phyloP scores from a whole-genome alignment of 2,329 filamentous ascomycete genomes.

The Colletotrichum tabaci region DNA sequence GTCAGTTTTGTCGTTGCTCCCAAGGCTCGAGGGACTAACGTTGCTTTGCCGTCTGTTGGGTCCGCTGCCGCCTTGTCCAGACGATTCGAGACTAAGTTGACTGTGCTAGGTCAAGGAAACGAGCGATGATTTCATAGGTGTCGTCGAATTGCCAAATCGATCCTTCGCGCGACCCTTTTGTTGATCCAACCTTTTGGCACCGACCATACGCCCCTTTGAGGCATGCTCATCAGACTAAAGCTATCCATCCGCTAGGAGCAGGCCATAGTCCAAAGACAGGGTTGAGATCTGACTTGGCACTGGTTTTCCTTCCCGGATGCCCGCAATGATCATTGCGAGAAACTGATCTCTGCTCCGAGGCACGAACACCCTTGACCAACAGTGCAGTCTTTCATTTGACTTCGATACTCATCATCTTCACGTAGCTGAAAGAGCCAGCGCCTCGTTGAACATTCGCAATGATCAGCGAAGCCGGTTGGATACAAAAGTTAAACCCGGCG shows the following conservation, averaged over 20 bases:
- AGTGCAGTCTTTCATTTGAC: no score
- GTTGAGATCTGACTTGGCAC: not conserved
- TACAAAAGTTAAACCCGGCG: not conserved
- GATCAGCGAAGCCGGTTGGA: not conserved
- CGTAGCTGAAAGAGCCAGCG: not conserved
- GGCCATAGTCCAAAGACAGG: not conserved
- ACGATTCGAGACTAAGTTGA: slow-evolving; percentile 8
- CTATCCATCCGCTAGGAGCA: slow-evolving; percentile 9
- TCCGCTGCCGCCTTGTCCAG: slow-evolving; percentile 12
- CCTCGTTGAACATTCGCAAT: not conserved
- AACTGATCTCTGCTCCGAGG: not conserved
- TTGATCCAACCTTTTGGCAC: not conserved
- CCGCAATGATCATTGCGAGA: not conserved
- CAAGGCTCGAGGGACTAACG: slow-evolving; percentile 7
- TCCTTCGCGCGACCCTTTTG: slow-evolving; percentile 12
- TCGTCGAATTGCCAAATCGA: slow-evolving; percentile 1
- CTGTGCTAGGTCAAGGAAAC: slow-evolving; percentile 13
- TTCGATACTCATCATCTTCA: not conserved
- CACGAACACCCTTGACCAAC: not conserved
- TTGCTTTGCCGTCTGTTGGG: not conserved
- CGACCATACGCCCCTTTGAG: not conserved
- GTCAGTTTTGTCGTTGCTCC: not conserved
- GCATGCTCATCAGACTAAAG: not conserved
- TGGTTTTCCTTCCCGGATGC: not conserved
- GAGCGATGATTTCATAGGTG: slow-evolving; percentile 40